phyloP scores from a whole-genome alignment of 2,329 filamentous ascomycete genomes.

The Talaromyces sp. region DNA sequence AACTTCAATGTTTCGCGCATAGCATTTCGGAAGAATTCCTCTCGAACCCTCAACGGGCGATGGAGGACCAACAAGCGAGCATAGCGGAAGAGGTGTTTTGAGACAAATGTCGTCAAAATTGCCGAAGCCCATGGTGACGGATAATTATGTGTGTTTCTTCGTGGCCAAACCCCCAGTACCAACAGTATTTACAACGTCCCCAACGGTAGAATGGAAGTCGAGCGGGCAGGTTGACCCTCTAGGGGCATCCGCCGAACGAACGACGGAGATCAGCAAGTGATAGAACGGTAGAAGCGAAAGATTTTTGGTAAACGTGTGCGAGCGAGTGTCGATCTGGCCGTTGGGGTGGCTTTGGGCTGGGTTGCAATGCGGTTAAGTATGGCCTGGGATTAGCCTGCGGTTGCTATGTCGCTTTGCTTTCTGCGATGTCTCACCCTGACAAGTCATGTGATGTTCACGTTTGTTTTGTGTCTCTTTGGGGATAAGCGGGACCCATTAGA shows the following conservation, averaged over 20 bases:
- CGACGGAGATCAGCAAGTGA: not conserved
- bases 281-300: not conserved
- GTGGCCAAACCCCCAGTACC: not conserved
- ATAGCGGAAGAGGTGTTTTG: conserved; percentile 79
- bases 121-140: conserved; percentile 72
- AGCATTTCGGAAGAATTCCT: conserved; percentile 85
- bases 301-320: not conserved
- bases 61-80: conserved; percentile 69
- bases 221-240: conserved; percentile 1
- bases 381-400: not conserved
- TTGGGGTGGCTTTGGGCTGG: not conserved
- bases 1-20: conserved; percentile 88
- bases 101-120: conserved; percentile 84
- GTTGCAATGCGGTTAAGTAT: not conserved
- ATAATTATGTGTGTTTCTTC: not conserved
- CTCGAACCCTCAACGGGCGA: conserved; percentile 60
- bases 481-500: not conserved
- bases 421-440: conserved; percentile 10
- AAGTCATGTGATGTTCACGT: conserved; percentile 5
- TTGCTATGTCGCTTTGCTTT: not conserved
- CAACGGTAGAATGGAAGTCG: not conserved
- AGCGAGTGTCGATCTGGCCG: not conserved
- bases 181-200: not conserved
- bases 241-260: conserved; percentile 1
- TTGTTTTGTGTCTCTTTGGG: conserved; percentile 4